Percentiles rank a stretch among this genome's conserved stretches.
Conservation (phyloP, 108 stramenopile species). For the Aureococcus anophagefferens region DNA sequence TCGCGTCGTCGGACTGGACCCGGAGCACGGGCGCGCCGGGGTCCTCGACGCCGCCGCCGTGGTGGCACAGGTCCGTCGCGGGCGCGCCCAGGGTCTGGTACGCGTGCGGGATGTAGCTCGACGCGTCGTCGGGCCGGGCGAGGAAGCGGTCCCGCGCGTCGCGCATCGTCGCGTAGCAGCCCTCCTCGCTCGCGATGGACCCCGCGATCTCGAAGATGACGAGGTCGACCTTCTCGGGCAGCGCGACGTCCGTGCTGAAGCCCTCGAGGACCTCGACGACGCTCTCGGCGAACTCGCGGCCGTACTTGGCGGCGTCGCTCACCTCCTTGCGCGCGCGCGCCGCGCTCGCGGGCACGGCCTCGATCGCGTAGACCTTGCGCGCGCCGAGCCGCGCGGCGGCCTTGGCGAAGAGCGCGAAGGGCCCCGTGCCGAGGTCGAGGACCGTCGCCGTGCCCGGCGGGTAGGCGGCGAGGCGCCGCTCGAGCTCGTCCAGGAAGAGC, state of each 20-base stretch:
- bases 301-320: too few species aligned
- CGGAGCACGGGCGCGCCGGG: conserved; percentile 18
- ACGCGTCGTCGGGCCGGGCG: conserved; percentile 48
- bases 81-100: too few species aligned
- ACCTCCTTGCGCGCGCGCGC: conserved; percentile 21
- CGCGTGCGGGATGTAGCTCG: conserved; percentile 44
- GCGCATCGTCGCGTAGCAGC: conserved; percentile 46
- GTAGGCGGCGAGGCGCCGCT: conserved; percentile 24
- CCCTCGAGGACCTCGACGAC: conserved; percentile 51
- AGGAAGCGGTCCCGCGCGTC: conserved; percentile 56
- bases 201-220: conserved; percentile 54
- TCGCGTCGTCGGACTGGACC: conserved; percentile 54
- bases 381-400: conserved; percentile 53
- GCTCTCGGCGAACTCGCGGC: too few species aligned
- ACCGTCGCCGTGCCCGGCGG: conserved; percentile 25
- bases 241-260: conserved; percentile 45
- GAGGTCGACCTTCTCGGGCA: conserved; percentile 58
- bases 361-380: conserved; percentile 55
- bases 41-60: too few species aligned
- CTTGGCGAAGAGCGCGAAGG: conserved; percentile 53
- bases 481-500: conserved; percentile 39
- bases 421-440: conserved; percentile 55
- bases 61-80: too few species aligned
- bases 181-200: conserved; percentile 54
- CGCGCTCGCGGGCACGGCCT: conserved; percentile 44